Base-by-base conservation (phyloP, 108 stramenopile genomes). In the Epithemia pelagica region DNA sequence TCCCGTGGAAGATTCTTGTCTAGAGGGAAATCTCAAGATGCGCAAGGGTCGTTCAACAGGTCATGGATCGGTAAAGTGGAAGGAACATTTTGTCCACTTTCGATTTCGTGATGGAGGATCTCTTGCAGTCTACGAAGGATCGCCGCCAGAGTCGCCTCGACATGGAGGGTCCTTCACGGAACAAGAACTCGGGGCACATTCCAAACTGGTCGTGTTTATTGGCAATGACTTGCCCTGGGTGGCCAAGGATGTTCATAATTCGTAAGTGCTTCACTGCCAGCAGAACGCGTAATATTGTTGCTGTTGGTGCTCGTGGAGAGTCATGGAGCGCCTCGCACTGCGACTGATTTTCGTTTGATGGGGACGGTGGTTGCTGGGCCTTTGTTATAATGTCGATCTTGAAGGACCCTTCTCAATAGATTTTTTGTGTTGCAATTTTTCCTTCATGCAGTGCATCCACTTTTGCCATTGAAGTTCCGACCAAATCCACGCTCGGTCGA, bases 381-480 rank as follows among this genome's bases (percentile, higher is more conserved):
- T n/a, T n/a, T n/a, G n/a, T n/a, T n/a, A n/a, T n/a, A n/a, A n/a
- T n/a, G n/a, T n/a, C n/a, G n/a, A n/a, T n/a, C n/a, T n/a, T n/a
- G n/a, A n/a, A n/a, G n/a, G n/a, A n/a, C n/a, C n/a, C n/a, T n/a
- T n/a, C n/a, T n/a, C n/a, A n/a, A n/a, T n/a, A n/a, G n/a, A n/a
- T n/a, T n/a, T n/a, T n/a, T n/a, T n/a, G n/a, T n/a, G n/a, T n/a
- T n/a, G n/a, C n/a, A n/a, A n/a, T n/a, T n/a, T n/a, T n/a, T n/a
- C n/a, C n/a, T n/a, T n/a, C n/a, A n/a, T n/a, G n/a, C n/a, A 46
- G 37, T 5, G 37, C 5, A 5, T 46, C 10, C 37, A 46, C 37
- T 15, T 46, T 46, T 46, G 37, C 37, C 37, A 46, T 46, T 46
- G 37, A 46, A 46, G 15, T 61, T 69, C 59, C 70, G 5, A 32